These are phyloP conservation scores for Trametes meyenii DNA, from an alignment of 768 basidiomycete genomes.

Conservation along the genomic window DNA sequence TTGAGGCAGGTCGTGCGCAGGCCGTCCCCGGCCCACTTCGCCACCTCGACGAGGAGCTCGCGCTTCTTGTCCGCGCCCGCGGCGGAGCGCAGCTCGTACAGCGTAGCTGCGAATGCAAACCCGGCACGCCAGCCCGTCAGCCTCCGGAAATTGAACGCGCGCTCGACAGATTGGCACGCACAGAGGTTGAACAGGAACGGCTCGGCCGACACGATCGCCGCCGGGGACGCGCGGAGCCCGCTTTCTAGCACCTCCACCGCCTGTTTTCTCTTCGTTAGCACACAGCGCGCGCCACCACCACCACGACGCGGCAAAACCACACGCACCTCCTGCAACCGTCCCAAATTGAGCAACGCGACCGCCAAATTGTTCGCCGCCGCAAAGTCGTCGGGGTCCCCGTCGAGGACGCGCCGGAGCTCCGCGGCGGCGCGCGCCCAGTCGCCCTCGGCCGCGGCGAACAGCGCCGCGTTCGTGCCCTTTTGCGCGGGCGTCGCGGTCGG, in stretches of 20 bases:
- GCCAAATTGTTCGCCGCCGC: slow-evolving; percentile 80
- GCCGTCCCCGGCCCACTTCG: slow-evolving; percentile 88
- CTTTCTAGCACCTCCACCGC: slow-evolving; percentile 71
- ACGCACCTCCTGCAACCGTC: slow-evolving; percentile 69
- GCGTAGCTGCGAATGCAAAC: slow-evolving; percentile 54
- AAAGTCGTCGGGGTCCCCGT: slow-evolving; percentile 58
- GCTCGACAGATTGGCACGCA: slow-evolving; percentile 38
- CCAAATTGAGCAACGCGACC: slow-evolving; percentile 71
- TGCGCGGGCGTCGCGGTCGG: slow-evolving; percentile 33
- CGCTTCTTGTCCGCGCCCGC: slow-evolving; percentile 77
- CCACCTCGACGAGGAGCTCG: slow-evolving; percentile 70
- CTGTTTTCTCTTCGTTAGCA: slow-evolving; percentile 38
- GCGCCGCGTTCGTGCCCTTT: slow-evolving; percentile 64
- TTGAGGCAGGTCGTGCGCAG: slow-evolving; percentile 76
- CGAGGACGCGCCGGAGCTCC: slow-evolving; percentile 47
- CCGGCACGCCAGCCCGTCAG: no score
- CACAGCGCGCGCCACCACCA: background rate
- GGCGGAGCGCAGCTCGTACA: slow-evolving; percentile 80
- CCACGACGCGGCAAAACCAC: background rate
- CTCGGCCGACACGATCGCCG: slow-evolving; percentile 73
- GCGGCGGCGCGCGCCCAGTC: slow-evolving; percentile 62
- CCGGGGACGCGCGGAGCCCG: slow-evolving; percentile 64
- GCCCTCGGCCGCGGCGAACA: slow-evolving; percentile 69
- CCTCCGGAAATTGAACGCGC: background rate
- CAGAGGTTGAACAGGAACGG: slow-evolving; percentile 87